Evolutionary conservation across 192 early-diverging fungal species (phyloP).

Genomic region (Podila verticillata): DNA sequence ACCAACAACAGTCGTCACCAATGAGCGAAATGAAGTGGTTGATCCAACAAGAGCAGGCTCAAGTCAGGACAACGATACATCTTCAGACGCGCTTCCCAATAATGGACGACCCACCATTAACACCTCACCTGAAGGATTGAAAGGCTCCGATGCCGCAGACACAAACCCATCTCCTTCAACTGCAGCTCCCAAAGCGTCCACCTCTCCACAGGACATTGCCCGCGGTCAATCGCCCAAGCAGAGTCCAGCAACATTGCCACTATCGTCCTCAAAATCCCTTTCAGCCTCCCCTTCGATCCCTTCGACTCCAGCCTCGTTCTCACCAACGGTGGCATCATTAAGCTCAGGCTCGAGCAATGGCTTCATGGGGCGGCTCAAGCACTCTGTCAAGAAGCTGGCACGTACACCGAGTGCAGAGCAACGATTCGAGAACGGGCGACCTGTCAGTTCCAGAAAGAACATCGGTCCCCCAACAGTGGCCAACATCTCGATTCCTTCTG

Average conservation of each 20-base stretch:
- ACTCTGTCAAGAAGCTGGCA: slow-evolving; percentile 58
- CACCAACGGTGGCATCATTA: slow-evolving; percentile 27
- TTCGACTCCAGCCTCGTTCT: slow-evolving; percentile 16
- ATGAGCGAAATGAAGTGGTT: slow-evolving; percentile 37
- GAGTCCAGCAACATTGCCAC: slow-evolving; percentile 49
- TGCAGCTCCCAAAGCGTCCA: slow-evolving; percentile 4
- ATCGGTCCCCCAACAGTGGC: neutral
- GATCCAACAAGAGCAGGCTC: neutral
- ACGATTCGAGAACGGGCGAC: slow-evolving; percentile 41
- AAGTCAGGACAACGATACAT: slow-evolving; percentile 12
- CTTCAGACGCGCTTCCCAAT: neutral
- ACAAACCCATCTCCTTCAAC: slow-evolving; percentile 2
- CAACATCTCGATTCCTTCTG: slow-evolving; percentile 7
- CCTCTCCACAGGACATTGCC: slow-evolving; percentile 1
- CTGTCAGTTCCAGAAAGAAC: slow-evolving; percentile 15
- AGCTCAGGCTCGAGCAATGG: slow-evolving; percentile 51
- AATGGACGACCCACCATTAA: slow-evolving; percentile 32
- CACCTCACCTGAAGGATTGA: slow-evolving; percentile 30
- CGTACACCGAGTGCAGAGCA: slow-evolving; percentile 55
- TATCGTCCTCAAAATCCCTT: slow-evolving; percentile 29
- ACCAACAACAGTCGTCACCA: slow-evolving; percentile 33
- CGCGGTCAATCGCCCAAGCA: slow-evolving; percentile 11
- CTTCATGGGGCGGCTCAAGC: slow-evolving; percentile 61
- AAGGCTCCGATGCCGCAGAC: neutral
- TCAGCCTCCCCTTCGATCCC: slow-evolving; percentile 36